phyloP scores from a whole-genome alignment of 441 rosid species.

The Corymbia citriodora region DNA sequence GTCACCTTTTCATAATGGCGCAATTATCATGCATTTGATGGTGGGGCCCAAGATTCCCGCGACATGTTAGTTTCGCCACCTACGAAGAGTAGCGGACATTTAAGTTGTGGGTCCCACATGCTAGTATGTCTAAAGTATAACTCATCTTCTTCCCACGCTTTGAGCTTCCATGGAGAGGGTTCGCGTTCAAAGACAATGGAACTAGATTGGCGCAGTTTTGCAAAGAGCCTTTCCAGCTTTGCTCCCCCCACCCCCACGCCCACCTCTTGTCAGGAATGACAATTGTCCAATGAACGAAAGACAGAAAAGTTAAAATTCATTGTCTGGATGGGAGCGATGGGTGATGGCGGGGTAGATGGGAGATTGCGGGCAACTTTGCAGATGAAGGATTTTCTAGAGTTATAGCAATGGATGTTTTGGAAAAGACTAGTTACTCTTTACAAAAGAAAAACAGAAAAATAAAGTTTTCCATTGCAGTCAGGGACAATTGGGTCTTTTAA shows the following conservation, averaged over 20 bases:
- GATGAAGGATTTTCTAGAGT: background rate
- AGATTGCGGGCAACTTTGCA: background rate
- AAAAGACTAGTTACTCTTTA: background rate
- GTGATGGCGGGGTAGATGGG: background rate
- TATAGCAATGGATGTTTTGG: background rate
- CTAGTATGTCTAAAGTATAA: no score
- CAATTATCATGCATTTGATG: background rate
- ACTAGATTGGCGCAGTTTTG: background rate
- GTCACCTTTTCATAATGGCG: accelerated
- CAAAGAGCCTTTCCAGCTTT: background rate
- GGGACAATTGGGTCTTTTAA: background rate
- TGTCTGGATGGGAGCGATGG: background rate
- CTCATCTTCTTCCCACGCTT: background rate
- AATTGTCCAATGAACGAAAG: background rate
- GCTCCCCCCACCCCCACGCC: no score
- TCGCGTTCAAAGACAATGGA: background rate
- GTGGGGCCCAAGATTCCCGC: background rate
- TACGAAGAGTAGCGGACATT: background rate
- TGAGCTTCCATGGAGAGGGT: no score
- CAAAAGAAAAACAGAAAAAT: background rate
- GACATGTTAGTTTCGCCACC: accelerated
- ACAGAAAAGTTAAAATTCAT: background rate
- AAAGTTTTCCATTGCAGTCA: background rate
- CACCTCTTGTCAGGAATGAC: background rate
- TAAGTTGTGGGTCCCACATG: background rate